Evolutionary conservation across 2,329 filamentous ascomycete species (phyloP), one percentile per base, ranked within the genome.

Genomic region (Aspergillus amoenus): DNA sequence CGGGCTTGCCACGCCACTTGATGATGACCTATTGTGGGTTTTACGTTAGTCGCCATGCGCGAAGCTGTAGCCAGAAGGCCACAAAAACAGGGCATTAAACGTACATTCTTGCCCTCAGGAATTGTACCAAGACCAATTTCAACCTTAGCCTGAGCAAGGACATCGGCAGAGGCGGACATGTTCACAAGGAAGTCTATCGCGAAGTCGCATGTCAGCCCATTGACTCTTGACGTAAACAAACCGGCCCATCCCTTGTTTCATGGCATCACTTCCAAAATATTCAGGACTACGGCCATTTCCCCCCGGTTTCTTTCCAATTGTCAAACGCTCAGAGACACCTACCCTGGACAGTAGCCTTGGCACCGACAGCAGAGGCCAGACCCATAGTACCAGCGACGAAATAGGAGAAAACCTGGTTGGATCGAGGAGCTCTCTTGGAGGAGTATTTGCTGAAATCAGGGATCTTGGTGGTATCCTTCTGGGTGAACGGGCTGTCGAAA

Each of bases 1-100:
- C 92, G 78, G 94, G 94, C 90, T 99, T 99, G 78, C 94, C 94
- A 84, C 94, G 90, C 94, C 94, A 99, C 84, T 99, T 99, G 85
- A 99, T 96, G 78, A 99, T 95, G 77, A 99, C 88, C 89, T 93
- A 71, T 66, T 55, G 42, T 55, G 49, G 55, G 22, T 17, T 47
- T 61, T 53, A 62, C 61, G 60, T 61, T 50, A 59, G 60, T 63
- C 40, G 39, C 34, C n/a, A 44, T 39, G 52, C n/a, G 40, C 11
- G 17, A 18, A 37, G 43, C 30, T 8, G 8, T 15, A 11, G 24
- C 42, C 15, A 11, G 41, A 39, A 2, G 37, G 5, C 18, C 15
- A 27, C 24, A 17, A 13, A n/a, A 37, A 24, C 4, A 6, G 12
- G n/a, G 22, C 13, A 4, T 9, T 30, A n/a, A 30, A 50, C 53